These are phyloP conservation scores for Fusarium goolgardi DNA, from an alignment of 2,329 filamentous ascomycete species.

Conservation along the genomic window DNA sequence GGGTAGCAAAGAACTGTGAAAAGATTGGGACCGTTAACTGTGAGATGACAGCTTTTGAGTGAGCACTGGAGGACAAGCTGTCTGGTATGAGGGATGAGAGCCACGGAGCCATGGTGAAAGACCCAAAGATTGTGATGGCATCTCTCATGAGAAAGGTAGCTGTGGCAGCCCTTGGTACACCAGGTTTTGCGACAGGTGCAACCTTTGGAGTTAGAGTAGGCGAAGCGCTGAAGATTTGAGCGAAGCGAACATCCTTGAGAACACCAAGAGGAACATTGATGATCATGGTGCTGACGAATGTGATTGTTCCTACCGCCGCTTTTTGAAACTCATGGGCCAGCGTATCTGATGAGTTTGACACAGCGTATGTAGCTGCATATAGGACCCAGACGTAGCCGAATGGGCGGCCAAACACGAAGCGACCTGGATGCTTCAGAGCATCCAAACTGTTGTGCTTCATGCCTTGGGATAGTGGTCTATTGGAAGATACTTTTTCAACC, in stretches of 20 bases:
- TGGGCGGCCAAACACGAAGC: slow-evolving; percentile 43
- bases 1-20: slow-evolving; percentile 49
- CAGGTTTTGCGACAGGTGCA: slow-evolving; percentile 17
- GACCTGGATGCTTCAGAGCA: slow-evolving; percentile 39
- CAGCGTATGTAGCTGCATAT: slow-evolving; percentile 48
- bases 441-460: slow-evolving; percentile 23
- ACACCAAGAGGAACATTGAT: slow-evolving; percentile 51
- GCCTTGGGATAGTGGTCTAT: slow-evolving; percentile 30
- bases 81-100: slow-evolving; percentile 46
- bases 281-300: slow-evolving; percentile 46
- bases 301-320: slow-evolving; percentile 44
- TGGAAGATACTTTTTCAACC: slow-evolving; percentile 42
- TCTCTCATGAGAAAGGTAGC: slow-evolving; percentile 48
- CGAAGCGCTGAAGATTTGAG: slow-evolving; percentile 46
- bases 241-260: slow-evolving; percentile 49
- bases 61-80: slow-evolving; percentile 37
- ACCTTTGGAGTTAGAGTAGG: background rate
- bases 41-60: slow-evolving; percentile 45
- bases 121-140: slow-evolving; percentile 50
- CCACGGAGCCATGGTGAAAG: slow-evolving; percentile 47
- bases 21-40: slow-evolving; percentile 49
- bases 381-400: slow-evolving; percentile 48
- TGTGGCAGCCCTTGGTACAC: slow-evolving; percentile 42
- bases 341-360: slow-evolving; percentile 47
- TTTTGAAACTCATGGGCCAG: slow-evolving; percentile 41